A percentile compares a stretch with the other conserved stretches of the same genome.
Evolutionary conservation across 2,329 filamentous ascomycete species (phyloP).

Genomic region (Fusarium drepaniforme): DNA sequence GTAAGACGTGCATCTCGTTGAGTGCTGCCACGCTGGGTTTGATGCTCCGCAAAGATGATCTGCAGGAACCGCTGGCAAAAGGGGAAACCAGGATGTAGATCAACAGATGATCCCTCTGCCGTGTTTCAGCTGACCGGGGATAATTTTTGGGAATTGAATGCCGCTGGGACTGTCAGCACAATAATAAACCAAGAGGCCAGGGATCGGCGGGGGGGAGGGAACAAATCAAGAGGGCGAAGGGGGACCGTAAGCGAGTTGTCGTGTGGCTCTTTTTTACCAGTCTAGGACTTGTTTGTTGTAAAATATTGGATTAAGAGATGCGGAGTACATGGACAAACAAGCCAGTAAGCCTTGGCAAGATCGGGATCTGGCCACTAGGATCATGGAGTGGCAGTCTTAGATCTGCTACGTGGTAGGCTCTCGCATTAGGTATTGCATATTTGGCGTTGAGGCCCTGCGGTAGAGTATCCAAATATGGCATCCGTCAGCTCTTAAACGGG

Average conservation of each 20-base stretch:
- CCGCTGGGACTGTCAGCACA: neutral
- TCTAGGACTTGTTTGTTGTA: slow-evolving; percentile 10
- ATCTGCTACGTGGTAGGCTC: slow-evolving; percentile 15
- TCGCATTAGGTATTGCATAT: neutral
- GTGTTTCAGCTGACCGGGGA: slow-evolving; percentile 12
- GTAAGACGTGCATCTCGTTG: slow-evolving; percentile 19
- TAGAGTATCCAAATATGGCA: neutral
- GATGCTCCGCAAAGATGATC: slow-evolving; percentile 33
- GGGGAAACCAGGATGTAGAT: slow-evolving; percentile 16
- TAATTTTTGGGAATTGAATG: neutral
- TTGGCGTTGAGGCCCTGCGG: neutral
- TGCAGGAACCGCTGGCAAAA: slow-evolving; percentile 30
- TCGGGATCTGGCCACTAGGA: slow-evolving; percentile 24
- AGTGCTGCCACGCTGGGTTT: slow-evolving; percentile 1
- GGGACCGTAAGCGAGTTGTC: slow-evolving; percentile 3
- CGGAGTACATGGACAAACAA: slow-evolving; percentile 14
- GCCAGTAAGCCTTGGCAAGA: slow-evolving; percentile 30
- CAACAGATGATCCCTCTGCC: neutral
- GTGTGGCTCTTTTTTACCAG: neutral
- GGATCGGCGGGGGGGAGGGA: neutral
- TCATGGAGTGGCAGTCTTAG: neutral
- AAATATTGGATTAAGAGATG: slow-evolving; percentile 23
- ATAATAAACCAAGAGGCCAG: slow-evolving; percentile 8
- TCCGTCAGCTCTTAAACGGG: neutral
- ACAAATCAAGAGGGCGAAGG: slow-evolving; percentile 13